phyloP scores from a whole-genome alignment of 495 filamentous ascomycete genomes.

The Hypomontagnella submonticulosa region DNA sequence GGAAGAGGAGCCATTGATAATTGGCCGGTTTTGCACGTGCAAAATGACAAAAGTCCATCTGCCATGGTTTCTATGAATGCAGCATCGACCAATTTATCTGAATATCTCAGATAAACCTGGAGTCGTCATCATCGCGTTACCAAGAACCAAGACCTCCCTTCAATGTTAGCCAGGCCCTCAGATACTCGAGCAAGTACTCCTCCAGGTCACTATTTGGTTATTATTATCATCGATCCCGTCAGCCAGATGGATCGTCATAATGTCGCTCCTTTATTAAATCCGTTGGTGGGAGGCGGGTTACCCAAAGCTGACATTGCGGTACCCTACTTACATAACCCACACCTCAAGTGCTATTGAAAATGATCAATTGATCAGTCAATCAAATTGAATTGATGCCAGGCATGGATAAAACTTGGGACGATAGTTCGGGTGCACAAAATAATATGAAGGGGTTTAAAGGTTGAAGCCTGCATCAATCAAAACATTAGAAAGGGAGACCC shows the following conservation, averaged over 20 bases:
- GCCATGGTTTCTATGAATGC: background rate
- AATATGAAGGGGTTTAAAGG: slow-evolving; percentile 27
- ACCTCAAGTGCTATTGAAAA: too few species aligned
- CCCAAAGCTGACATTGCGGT: background rate
- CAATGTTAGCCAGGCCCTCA: slow-evolving; percentile 6
- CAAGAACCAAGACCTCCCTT: slow-evolving; percentile 7
- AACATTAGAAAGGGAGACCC: slow-evolving; percentile 21
- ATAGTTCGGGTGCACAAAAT: slow-evolving; percentile 14
- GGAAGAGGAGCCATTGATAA: slow-evolving; percentile 15
- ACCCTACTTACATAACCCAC: too few species aligned
- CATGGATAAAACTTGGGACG: background rate
- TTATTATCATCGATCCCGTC: slow-evolving; percentile 14
- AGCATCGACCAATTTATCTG: slow-evolving; percentile 18
- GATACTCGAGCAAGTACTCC: too few species aligned
- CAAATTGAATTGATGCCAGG: background rate
- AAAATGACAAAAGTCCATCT: slow-evolving; percentile 12
- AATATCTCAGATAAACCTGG: slow-evolving; percentile 21
- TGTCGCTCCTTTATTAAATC: slow-evolving; percentile 6
- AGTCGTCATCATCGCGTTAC: background rate
- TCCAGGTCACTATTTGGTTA: slow-evolving; percentile 12
- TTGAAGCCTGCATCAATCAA: slow-evolving; percentile 23
- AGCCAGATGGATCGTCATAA: slow-evolving; percentile 20
- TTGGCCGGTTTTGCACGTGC: slow-evolving; percentile 16
- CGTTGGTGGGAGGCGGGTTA: background rate
- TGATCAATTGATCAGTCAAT: too few species aligned